These are phyloP conservation scores for Juglanconis sp. DNA, from an alignment of 2,329 filamentous ascomycete species.

Conservation along the genomic window DNA sequence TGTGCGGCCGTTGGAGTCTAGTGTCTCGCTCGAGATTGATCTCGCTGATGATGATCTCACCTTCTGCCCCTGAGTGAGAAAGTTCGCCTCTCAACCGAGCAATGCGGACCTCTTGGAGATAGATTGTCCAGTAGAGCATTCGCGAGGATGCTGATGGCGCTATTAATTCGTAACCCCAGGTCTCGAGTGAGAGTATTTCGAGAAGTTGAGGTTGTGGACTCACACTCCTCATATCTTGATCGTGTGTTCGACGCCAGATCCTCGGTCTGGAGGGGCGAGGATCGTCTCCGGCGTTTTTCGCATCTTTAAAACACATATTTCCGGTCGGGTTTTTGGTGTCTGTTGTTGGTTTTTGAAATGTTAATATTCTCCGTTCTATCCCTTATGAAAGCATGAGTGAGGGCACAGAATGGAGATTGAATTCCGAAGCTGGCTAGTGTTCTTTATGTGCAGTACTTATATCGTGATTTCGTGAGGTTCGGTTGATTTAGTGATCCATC, in stretches of 20 bases:
- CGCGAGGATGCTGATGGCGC: neutral
- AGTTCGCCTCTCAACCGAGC: neutral
- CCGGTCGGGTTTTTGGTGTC: too few relatives aligned
- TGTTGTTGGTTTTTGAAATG: too few relatives aligned
- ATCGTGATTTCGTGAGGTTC: too few relatives aligned
- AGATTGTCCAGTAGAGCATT: neutral
- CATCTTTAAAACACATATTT: neutral
- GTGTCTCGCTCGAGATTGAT: neutral
- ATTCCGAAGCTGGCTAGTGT: too few relatives aligned
- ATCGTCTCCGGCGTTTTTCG: too few relatives aligned
- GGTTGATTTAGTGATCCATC: too few relatives aligned
- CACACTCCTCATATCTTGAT: too few relatives aligned
- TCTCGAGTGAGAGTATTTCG: neutral
- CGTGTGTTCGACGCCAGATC: too few relatives aligned
- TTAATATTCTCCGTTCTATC: too few relatives aligned
- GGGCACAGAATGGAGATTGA: too few relatives aligned
- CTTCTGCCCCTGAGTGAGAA: neutral
- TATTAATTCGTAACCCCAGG: neutral
- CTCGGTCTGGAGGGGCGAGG: neutral
- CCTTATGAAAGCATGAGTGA: too few relatives aligned
- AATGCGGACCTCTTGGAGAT: neutral
- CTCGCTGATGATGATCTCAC: neutral
- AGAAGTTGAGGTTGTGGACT: neutral
- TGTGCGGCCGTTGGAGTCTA: neutral
- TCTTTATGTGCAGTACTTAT: too few relatives aligned